phyloP scores from a whole-genome alignment of 345 rosid genomes.

The Eucalyptus pauciflora region DNA sequence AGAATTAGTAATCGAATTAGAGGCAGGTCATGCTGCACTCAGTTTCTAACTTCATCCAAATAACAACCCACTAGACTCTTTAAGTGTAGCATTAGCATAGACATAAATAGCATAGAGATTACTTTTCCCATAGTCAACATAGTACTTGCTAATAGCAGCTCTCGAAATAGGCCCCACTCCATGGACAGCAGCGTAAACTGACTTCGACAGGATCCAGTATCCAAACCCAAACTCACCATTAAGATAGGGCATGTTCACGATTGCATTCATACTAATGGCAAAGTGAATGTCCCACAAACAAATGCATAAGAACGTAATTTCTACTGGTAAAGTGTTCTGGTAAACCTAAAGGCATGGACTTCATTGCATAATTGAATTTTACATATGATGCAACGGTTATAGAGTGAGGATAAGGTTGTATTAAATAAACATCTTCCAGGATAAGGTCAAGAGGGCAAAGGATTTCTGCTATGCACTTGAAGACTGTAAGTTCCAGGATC shows the following conservation, averaged over 20 bases:
- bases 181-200: background rate
- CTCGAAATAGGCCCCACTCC: background rate
- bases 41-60: background rate
- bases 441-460: background rate
- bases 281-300: background rate
- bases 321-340: background rate
- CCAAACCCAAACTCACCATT: background rate
- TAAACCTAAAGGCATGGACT: background rate
- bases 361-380: background rate
- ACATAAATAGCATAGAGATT: background rate
- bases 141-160: background rate
- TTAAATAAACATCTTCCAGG: background rate
- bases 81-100: background rate
- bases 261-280: background rate
- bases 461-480: background rate
- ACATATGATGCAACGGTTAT: background rate
- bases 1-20: background rate
- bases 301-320: background rate
- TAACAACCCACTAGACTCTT: background rate
- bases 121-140: background rate
- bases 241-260: background rate
- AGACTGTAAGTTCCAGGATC: background rate
- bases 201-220: background rate
- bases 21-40: background rate
- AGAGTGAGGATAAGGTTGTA: background rate